Conservation (phyloP, 2,329 filamentous ascomycete species). For the Beauveria caledonica region DNA sequence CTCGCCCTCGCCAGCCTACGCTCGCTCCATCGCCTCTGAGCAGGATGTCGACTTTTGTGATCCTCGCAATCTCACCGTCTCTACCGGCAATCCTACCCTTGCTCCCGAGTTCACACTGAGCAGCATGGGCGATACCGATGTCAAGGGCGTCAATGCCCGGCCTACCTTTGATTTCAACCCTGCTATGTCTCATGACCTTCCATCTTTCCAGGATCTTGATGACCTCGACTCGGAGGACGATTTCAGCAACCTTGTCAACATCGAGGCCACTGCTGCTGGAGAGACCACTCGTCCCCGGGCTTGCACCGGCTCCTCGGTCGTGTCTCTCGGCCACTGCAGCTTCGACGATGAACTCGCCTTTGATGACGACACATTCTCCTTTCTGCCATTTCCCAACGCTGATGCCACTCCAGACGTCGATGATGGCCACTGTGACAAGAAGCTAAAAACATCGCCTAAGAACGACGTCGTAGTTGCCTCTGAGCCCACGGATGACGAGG, state of each 20-base stretch:
- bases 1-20: slow-evolving; percentile 67
- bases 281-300: slow-evolving; percentile 64
- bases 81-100: slow-evolving; percentile 38
- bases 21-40: slow-evolving; percentile 59
- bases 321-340: slow-evolving; percentile 65
- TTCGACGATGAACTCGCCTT: slow-evolving; percentile 71
- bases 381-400: slow-evolving; percentile 55
- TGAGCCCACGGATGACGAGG: slow-evolving; percentile 28
- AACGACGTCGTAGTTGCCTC: slow-evolving; percentile 30
- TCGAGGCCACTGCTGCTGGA: slow-evolving; percentile 37
- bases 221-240: slow-evolving; percentile 90
- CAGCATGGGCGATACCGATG: slow-evolving; percentile 56
- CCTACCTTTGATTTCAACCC: slow-evolving; percentile 41
- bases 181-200: slow-evolving; percentile 50
- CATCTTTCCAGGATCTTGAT: slow-evolving; percentile 75
- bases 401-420: slow-evolving; percentile 31
- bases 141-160: slow-evolving; percentile 39
- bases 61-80: slow-evolving; percentile 78
- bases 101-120: slow-evolving; percentile 58
- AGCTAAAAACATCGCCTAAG: slow-evolving; percentile 44
- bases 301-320: slow-evolving; percentile 57
- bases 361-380: slow-evolving; percentile 56
- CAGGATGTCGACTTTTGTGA: slow-evolving; percentile 81
- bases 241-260: slow-evolving; percentile 67
- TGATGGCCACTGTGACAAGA: slow-evolving; percentile 48